Percentiles rank a stretch among this genome's conserved stretches.
Evolutionary conservation across 352 stramenopile species (phyloP).

Genomic region (Phytophthora pistaciae): DNA sequence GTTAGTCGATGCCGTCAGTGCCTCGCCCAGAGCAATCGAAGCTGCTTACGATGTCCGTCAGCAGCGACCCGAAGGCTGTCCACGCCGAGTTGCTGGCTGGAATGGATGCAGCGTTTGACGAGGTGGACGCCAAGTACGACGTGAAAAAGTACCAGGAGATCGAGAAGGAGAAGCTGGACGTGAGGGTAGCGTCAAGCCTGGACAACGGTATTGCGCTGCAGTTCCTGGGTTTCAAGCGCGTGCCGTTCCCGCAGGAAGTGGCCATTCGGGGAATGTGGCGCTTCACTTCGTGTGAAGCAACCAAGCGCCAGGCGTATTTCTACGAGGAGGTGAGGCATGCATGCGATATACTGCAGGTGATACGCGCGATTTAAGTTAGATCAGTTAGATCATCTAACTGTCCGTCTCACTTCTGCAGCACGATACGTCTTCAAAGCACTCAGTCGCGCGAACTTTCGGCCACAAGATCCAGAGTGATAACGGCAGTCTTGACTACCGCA

Average conservation of each 20-base stretch:
- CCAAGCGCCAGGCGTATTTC: conserved; percentile 37
- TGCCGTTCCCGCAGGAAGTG: conserved; percentile 42
- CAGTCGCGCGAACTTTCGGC: conserved; percentile 36
- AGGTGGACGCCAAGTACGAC: conserved; percentile 35
- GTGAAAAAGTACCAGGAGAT: conserved; percentile 26
- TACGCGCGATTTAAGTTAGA: too few species aligned
- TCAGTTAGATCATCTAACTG: too few species aligned
- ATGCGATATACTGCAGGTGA: not conserved
- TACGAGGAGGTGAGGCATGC: conserved; percentile 40
- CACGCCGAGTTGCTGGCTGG: conserved; percentile 35
- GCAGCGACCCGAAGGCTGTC: conserved; percentile 27
- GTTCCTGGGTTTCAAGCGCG: conserved; percentile 38
- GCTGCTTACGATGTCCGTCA: conserved; percentile 23
- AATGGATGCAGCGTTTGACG: conserved; percentile 30
- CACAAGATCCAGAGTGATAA: conserved; percentile 45
- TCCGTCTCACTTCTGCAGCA: conserved; percentile 18
- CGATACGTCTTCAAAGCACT: conserved; percentile 28
- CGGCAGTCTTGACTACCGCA: conserved; percentile 44
- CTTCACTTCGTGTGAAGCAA: conserved; percentile 40
- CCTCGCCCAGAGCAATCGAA: conserved; percentile 20
- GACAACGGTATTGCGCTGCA: conserved; percentile 38
- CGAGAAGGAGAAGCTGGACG: conserved; percentile 28
- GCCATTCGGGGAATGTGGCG: conserved; percentile 47
- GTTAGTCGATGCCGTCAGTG: conserved; percentile 9
- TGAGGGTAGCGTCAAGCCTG: conserved; percentile 35